Evolutionary conservation across 2,329 filamentous ascomycete genomes (phyloP).

Genomic region (Penicillium corylophilum): DNA sequence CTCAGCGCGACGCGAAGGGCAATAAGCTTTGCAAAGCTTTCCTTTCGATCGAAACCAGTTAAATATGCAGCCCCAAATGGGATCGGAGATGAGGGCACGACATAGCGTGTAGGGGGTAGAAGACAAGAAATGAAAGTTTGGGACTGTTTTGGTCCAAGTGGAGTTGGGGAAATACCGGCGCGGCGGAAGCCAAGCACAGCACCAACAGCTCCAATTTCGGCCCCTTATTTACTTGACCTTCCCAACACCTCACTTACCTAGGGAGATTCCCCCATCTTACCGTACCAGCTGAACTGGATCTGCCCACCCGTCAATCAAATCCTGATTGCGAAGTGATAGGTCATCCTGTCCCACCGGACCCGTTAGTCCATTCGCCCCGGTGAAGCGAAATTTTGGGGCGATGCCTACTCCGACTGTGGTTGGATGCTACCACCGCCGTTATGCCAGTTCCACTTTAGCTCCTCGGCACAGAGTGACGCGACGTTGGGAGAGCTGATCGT

Average conservation of each 20-base stretch:
- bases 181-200: constrained; percentile 15
- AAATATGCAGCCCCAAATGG: constrained; percentile 25
- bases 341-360: constrained; percentile 6
- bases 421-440: constrained; percentile 17
- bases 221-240: neutral
- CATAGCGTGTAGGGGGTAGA: constrained; percentile 22
- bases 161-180: constrained; percentile 23
- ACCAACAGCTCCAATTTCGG: neutral
- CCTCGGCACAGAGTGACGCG: constrained; percentile 15
- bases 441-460: constrained; percentile 17
- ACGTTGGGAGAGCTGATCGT: constrained; percentile 15
- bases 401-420: constrained; percentile 2
- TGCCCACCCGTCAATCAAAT: neutral
- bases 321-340: constrained; percentile 13
- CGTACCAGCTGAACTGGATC: neutral
- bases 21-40: neutral
- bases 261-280: too few relatives aligned
- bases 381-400: constrained; percentile 14
- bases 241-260: neutral
- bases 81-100: constrained; percentile 30
- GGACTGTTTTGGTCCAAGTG: constrained; percentile 22
- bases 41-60: neutral
- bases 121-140: neutral
- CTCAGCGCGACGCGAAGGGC: constrained; percentile 13
- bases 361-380: constrained; percentile 7